Evolutionary conservation across 148 eudicot genomes (phyloP), one percentile per base, ranked within the genome.

Genomic region (Persicaria tinctoria): DNA sequence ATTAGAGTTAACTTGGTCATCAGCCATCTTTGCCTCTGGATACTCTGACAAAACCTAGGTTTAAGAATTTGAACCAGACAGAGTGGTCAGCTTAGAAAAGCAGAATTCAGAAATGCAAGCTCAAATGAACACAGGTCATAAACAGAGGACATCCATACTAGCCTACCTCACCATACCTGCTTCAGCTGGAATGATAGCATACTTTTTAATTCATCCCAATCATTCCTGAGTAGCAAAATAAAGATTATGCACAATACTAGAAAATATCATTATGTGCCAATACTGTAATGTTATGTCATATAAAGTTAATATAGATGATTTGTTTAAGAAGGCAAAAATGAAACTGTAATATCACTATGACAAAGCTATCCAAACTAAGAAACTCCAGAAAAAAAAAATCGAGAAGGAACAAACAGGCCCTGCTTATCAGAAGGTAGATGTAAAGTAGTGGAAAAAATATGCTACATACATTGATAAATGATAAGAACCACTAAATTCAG

Each of bases 161-260:
- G 85, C 85, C 75, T 85, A 83, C 88, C 85, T 85, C 88, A 76
- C 76, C 82, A 76, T 85, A 85, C 88, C 88, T 85, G 88, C 85
- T 85, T 85, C 80, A 85, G 82, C 78, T 89, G 86, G 80, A 84
- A 84, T 72, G 86, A 88, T 50, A 93, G 74, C 83, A 93, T 87
- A 72, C 81, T 84, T 87, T 85, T 91, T 75, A 93, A 74, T 74
- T 86, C 89, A 69, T 86, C 90, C 94, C 97, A 91, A 38, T 91
- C 92, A 86, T 83, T 84, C 95, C 98, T 93, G 89, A 74, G 56
- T 63, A 62, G 76, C 44, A 76, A 77, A 53, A 74, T 41, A 79
- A 74, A 76, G 20, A 57, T 80, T 6, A 69, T 72, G 46, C 47
- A 54, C 48, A 55, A 45, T 38, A 46, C 69, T n/a, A 68, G 44